Evolutionary conservation across 345 rosid species (phyloP), one percentile per base, ranked within the genome.

Genomic region (Eucalyptus cloeziana): DNA sequence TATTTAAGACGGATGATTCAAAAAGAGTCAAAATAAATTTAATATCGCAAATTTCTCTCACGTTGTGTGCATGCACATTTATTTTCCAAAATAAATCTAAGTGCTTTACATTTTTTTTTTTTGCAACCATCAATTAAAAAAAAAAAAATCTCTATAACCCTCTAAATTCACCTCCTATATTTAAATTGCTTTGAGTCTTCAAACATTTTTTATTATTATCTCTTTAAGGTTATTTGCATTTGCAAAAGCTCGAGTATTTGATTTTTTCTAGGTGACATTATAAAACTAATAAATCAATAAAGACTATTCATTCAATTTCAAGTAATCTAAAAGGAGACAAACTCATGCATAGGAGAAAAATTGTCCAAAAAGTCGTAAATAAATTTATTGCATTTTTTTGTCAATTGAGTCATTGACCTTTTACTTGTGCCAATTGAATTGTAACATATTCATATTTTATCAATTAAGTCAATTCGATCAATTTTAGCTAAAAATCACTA

Each of bases 331-430:
- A 60, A 60, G 67, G 67, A 60, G 67, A 10, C 67, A 60, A 60
- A 60, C 31, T 27, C 67, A 10, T 25, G n/a, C 31, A 25, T 0
- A 12, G 7, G 12, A 22, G 62, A 24, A 56, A 56, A 24, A 0
- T 56, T 56, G 0, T 56, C 27, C 12, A 0, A 56, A 56, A 56
- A 56, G 1, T 24, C 0, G 1, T 52, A 52, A 52, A 22, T 56
- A 56, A 56, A 56, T 56, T 0, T 56, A 56, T 54, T 22, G 0
- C 5, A 22, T 9, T 56, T 9, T 56, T 54, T 56, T 22, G 0
- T 0, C 3, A 8, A 56, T 56, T 22, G 0, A 56, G 0, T 9
- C 62, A 56, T 0, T 5, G 2, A 22, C 0, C 0, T 56, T 56
- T 56, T 56, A 22, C 25, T 0, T 0, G 12, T 56, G 6, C 12